These are phyloP conservation scores for Eruca vesicaria DNA, from an alignment of 441 rosid genomes.

Conservation along the genomic window DNA sequence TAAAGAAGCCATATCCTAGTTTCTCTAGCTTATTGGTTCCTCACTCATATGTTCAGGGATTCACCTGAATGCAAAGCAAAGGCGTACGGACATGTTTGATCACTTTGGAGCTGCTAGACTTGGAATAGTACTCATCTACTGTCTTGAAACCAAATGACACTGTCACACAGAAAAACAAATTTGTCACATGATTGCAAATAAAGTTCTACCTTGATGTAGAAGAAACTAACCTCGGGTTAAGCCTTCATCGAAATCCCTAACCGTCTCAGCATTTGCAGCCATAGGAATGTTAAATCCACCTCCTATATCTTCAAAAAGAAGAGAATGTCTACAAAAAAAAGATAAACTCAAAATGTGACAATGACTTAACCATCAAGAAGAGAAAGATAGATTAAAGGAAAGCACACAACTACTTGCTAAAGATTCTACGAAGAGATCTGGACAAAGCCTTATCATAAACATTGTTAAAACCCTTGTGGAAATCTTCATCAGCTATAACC, in stretches of 20 bases:
- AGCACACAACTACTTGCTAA: slow-evolving; percentile 52
- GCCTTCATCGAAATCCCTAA: slow-evolving; percentile 80
- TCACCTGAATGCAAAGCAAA: slow-evolving; percentile 89
- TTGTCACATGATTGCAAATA: background rate
- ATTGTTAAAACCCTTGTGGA: slow-evolving; percentile 80
- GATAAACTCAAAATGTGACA: background rate
- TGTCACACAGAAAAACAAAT: slow-evolving; percentile 31
- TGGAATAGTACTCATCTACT: slow-evolving; percentile 75
- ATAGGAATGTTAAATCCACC: slow-evolving; percentile 71
- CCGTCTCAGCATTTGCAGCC: slow-evolving; percentile 65
- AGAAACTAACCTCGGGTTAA: slow-evolving; percentile 61
- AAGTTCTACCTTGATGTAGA: background rate
- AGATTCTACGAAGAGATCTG: slow-evolving; percentile 55
- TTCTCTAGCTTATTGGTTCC: background rate
- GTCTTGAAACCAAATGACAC: slow-evolving; percentile 93
- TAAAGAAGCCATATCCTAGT: background rate
- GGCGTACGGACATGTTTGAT: slow-evolving; percentile 61
- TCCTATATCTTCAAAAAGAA: slow-evolving; percentile 76
- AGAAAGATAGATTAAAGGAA: background rate
- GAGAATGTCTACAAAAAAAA: slow-evolving; percentile 57
- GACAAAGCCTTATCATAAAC: slow-evolving; percentile 79
- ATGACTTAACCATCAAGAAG: background rate
- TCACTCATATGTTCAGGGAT: background rate
- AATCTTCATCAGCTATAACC: slow-evolving; percentile 81
- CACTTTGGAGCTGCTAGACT: slow-evolving; percentile 66